These are phyloP conservation scores for Euphrasia arctica DNA, from an alignment of 305 asterid genomes.

Conservation along the genomic window DNA sequence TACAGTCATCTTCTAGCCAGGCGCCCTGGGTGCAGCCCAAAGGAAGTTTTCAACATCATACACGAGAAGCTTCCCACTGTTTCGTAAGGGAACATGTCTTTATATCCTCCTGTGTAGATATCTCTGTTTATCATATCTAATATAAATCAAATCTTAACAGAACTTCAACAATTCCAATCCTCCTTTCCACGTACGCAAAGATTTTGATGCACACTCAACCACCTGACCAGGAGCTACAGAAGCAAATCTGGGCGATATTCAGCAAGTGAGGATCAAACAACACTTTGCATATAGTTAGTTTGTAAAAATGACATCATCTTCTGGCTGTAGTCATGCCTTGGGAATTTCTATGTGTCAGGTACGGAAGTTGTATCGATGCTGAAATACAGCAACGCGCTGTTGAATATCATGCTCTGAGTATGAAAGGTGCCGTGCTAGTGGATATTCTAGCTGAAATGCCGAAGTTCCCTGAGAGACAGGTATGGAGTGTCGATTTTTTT, in stretches of 20 bases:
- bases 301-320: constrained; percentile 9
- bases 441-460: constrained; percentile 99
- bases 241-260: constrained; percentile 43
- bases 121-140: constrained; percentile 30
- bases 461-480: constrained; percentile 99
- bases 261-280: constrained; percentile 32
- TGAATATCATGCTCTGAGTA: constrained; percentile 90
- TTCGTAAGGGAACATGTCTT: constrained; percentile 59
- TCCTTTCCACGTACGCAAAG: constrained; percentile 94
- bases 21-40: constrained; percentile 90
- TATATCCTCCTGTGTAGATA: constrained; percentile 18
- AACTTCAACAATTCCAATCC: constrained; percentile 90
- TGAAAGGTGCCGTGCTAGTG: constrained; percentile 89
- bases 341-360: constrained; percentile 46
- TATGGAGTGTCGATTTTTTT: constrained; percentile 25
- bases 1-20: constrained; percentile 95
- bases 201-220: constrained; percentile 92
- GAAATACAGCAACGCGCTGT: constrained; percentile 99
- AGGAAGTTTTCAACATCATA: constrained; percentile 79
- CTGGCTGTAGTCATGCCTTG: constrained; percentile 23
- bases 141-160: constrained; percentile 41
- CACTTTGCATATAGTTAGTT: constrained; percentile 1
- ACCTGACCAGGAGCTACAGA: constrained; percentile 61
- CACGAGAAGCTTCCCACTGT: constrained; percentile 98
- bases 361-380: constrained; percentile 94